These are phyloP conservation scores for Phytopythium sindhum DNA, from an alignment of 352 stramenopile species.

Conservation along the genomic window DNA sequence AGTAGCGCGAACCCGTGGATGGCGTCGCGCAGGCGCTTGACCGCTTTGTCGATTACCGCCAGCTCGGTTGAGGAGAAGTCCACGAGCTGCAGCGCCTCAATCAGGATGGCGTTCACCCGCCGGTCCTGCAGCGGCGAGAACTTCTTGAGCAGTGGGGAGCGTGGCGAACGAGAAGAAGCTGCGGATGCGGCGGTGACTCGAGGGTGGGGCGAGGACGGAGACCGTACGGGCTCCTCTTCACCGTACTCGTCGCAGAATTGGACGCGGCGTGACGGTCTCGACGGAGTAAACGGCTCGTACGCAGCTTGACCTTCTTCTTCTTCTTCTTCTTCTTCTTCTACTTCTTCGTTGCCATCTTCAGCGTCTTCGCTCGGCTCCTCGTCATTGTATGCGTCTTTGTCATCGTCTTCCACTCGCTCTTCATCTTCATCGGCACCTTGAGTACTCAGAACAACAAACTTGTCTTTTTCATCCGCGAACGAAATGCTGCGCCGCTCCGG, in stretches of 20 bases:
- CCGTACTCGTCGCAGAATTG: conserved; percentile 7
- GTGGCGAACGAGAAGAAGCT: conserved; percentile 7
- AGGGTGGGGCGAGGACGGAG: conserved; percentile 4
- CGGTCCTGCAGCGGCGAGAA: conserved; percentile 55
- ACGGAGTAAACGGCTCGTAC: neutral
- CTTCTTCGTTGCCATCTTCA: neutral
- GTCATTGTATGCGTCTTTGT: neutral
- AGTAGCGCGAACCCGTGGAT: conserved; percentile 66
- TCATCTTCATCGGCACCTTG: neutral
- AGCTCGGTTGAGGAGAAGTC: conserved; percentile 65
- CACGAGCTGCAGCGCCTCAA: conserved; percentile 62
- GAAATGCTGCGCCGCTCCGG: neutral
- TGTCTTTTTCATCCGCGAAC: conserved; percentile 5
- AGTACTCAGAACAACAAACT: neutral
- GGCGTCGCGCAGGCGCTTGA: conserved; percentile 53
- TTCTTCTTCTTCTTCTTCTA: neutral
- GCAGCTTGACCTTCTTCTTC: neutral
- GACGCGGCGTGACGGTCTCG: neutral
- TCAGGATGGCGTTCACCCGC: conserved; percentile 48
- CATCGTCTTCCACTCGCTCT: neutral
- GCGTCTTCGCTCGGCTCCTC: neutral
- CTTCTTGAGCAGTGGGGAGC: conserved; percentile 54
- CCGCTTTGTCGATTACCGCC: conserved; percentile 43
- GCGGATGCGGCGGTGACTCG: conserved; percentile 3
- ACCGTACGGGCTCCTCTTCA: neutral